phyloP scores from a whole-genome alignment of 2,329 filamentous ascomycete genomes.

The Coniochaeta ligniaria region DNA sequence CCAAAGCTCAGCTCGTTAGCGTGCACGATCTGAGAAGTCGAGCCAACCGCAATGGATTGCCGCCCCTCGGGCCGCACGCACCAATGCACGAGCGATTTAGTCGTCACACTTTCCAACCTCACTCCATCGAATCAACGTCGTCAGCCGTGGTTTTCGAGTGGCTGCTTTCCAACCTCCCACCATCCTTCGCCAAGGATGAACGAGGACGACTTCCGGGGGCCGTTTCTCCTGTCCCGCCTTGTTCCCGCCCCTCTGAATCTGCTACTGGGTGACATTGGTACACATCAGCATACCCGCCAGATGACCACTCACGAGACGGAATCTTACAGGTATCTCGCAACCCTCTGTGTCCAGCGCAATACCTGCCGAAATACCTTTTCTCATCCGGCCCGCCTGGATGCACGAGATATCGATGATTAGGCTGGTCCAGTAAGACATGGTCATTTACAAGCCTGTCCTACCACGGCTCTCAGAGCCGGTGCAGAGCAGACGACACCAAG shows the following conservation, averaged over 20 bases:
- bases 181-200: not conserved
- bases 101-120: constrained; percentile 31
- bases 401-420: not conserved
- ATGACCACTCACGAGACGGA: not conserved
- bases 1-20: constrained; percentile 14
- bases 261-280: not conserved
- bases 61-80: constrained; percentile 35
- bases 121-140: constrained; percentile 24
- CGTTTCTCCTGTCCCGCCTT: not conserved
- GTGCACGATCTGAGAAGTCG: constrained; percentile 19
- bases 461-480: constrained; percentile 8
- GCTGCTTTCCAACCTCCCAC: constrained; percentile 4
- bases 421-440: constrained; percentile 2
- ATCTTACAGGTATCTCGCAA: not conserved
- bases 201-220: not conserved
- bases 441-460: constrained; percentile 12
- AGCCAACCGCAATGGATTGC: constrained; percentile 33
- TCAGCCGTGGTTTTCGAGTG: constrained; percentile 10
- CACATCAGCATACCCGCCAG: not conserved
- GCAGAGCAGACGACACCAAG: constrained; percentile 4
- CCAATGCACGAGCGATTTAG: constrained; percentile 32
- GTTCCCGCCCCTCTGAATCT: not conserved
- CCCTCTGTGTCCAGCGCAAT: not conserved
- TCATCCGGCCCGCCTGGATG: not conserved
- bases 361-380: not conserved